phyloP scores from a whole-genome alignment of 257 asterid genomes.

The Echites panduratus region DNA sequence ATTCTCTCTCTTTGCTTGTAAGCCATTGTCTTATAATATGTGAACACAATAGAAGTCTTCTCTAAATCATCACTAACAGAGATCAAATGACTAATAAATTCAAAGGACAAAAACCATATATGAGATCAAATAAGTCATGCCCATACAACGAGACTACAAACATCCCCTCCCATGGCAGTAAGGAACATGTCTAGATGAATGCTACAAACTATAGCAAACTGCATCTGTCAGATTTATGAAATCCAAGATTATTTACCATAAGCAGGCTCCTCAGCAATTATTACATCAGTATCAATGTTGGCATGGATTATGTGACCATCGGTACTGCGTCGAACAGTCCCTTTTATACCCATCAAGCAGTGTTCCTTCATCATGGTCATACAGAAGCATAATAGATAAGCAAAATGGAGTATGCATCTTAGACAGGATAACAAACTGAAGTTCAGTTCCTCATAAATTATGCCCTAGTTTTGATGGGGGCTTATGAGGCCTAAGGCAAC shows the following conservation, averaged over 20 bases:
- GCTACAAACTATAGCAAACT: not conserved
- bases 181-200: not conserved
- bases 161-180: not conserved
- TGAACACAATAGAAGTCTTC: not conserved
- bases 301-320: constrained; percentile 99
- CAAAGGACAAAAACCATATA: not conserved
- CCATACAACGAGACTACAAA: not conserved
- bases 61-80: not conserved
- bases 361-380: constrained; percentile 63
- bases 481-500: no score
- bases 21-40: not conserved
- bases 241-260: constrained; percentile 45
- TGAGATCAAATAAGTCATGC: not conserved
- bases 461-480: no score
- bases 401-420: constrained; percentile 14
- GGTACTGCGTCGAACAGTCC: constrained; percentile 97
- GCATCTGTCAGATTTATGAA: not conserved
- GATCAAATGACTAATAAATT: not conserved
- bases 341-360: constrained; percentile 96
- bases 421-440: constrained; percentile 8
- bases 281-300: constrained; percentile 98
- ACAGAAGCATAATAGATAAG: constrained; percentile 13
- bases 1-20: not conserved
- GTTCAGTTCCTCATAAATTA: not conserved
- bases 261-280: constrained; percentile 98